These are phyloP conservation scores for Castanea sativa DNA, from an alignment of 306 rosid genomes.

Conservation along the genomic window DNA sequence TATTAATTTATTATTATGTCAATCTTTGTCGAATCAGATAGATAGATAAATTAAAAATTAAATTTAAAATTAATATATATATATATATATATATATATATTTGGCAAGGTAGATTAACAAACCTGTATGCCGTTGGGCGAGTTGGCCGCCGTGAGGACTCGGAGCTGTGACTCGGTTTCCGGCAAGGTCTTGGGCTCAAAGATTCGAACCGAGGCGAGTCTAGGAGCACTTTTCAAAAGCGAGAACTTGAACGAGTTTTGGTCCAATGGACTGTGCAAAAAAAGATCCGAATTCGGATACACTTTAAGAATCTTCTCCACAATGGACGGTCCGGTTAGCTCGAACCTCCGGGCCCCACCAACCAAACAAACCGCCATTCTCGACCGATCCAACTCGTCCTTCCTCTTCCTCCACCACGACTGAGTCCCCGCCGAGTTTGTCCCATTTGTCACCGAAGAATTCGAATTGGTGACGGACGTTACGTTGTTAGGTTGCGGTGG, in stretches of 20 bases:
- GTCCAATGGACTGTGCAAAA: conserved; percentile 67
- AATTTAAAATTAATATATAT: too few species aligned
- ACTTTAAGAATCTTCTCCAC: conserved; percentile 45
- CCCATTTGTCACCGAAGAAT: background rate
- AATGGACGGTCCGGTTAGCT: conserved; percentile 86
- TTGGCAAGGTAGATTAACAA: background rate
- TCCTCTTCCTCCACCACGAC: conserved; percentile 6
- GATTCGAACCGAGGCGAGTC: conserved; percentile 55
- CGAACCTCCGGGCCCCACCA: conserved; percentile 94
- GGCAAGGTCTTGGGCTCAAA: conserved; percentile 54
- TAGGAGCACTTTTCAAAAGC: conserved; percentile 56
- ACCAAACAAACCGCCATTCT: conserved; percentile 89
- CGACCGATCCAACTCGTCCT: conserved; percentile 50
- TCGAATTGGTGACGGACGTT: background rate
- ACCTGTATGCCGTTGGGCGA: conserved; percentile 98
- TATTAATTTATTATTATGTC: background rate
- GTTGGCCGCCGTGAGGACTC: conserved; percentile 64
- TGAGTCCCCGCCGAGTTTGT: background rate
- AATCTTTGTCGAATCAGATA: background rate
- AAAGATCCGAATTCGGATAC: conserved; percentile 88
- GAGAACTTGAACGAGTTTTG: conserved; percentile 63
- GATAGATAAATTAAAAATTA: too few species aligned
- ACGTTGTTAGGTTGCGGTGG: background rate
- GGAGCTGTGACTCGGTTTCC: conserved; percentile 56
- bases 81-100: too few species aligned